Base-by-base conservation (phyloP, 163 green algal species). In the Chlorella variabilis region DNA sequence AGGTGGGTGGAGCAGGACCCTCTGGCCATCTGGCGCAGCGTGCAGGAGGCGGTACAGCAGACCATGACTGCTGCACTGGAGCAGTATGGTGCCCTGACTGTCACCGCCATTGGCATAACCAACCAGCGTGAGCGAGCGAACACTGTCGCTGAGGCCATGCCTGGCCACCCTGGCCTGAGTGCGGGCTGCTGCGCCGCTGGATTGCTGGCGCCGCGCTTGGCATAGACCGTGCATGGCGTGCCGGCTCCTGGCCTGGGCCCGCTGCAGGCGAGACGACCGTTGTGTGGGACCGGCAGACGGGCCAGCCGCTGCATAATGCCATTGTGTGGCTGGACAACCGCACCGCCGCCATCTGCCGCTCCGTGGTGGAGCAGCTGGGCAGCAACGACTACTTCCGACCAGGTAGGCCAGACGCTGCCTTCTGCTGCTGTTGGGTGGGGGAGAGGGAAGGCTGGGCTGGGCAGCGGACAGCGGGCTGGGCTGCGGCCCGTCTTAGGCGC, bases 1-100 rank as follows among this genome's bases (percentile, higher is more conserved):
- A 97, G 94, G 7, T 99, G 95, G 95, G 92, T 92, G 56, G 96
- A 99, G 86, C 97, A 99, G 75, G 94, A 99, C 58, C 94, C 97
- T 0, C 15, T 91, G 38, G 90, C 94, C 25, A 97, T 99, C 41
- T 92, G 92, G 87, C 77, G 77, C 13, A 95, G 80, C 17, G 90
- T 95, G 2, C 42, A 91, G 29, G 61, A 84, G 51, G 98, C 93
- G 80, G 91, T 98, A 0, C 56, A 86, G 33, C 75, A 80, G 48
- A 87, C 91, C 0, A 49, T 98, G 36, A 68, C 75, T 21, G 42
- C 51, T 27, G 91, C 87, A 23, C 11, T 27, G 5, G 21, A 69
- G 34, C 31, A 77, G 59, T 25, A 84, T 51, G 49, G 42, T 31
- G 18, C 27, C 27, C 62, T 79, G 1, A 33, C 84, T 1, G 84